phyloP scores from a whole-genome alignment of 1,284 basidiomycete species.

The Fomitopsis schrenkii region DNA sequence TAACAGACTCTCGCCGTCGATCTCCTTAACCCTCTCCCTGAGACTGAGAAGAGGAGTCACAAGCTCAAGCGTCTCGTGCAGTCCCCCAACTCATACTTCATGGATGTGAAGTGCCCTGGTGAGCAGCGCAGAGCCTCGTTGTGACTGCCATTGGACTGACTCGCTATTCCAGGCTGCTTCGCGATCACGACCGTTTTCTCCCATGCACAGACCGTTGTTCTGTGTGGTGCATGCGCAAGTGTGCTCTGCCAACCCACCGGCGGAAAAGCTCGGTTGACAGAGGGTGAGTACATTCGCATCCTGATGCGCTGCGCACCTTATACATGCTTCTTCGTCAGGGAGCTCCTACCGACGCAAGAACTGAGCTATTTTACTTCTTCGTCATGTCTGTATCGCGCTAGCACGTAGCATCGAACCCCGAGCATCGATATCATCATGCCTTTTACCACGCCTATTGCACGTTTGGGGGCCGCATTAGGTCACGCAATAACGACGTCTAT shows the following conservation, averaged over 20 bases:
- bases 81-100: slow-evolving; percentile 97
- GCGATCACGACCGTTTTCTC: slow-evolving; percentile 95
- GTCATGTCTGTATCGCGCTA: slow-evolving; percentile 17
- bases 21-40: slow-evolving; percentile 93
- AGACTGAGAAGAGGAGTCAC: slow-evolving; percentile 87
- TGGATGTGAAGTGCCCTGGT: slow-evolving; percentile 99
- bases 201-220: slow-evolving; percentile 90
- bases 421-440: slow-evolving; percentile 23
- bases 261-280: slow-evolving; percentile 97
- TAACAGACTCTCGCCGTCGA: slow-evolving; percentile 94
- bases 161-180: slow-evolving; percentile 68
- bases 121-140: slow-evolving; percentile 21
- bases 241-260: slow-evolving; percentile 98
- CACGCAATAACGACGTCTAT: slow-evolving; percentile 15
- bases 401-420: slow-evolving; percentile 20
- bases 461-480: slow-evolving; percentile 20
- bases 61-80: slow-evolving; percentile 99
- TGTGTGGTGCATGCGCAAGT: slow-evolving; percentile 91
- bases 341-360: slow-evolving; percentile 88
- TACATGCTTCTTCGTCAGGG: slow-evolving; percentile 40
- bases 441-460: slow-evolving; percentile 18
- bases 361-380: slow-evolving; percentile 37
- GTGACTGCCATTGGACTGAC: background rate
- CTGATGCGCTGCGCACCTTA: no score
- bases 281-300: slow-evolving; percentile 63